Conservation (phyloP, 371 early-diverging fungal species). For the Mycotypha africana region DNA sequence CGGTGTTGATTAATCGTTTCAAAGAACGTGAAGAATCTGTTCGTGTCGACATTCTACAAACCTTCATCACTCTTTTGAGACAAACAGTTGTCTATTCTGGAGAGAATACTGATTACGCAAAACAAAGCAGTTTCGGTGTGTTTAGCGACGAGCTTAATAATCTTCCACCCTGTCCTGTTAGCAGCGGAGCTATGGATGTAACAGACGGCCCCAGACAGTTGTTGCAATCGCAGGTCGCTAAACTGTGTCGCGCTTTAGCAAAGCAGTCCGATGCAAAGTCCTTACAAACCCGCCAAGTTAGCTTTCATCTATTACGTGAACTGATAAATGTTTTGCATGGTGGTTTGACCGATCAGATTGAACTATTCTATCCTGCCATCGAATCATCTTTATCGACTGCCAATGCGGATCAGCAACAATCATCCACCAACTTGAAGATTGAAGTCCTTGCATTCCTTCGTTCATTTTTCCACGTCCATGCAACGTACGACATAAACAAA, state of each 20-base stretch:
- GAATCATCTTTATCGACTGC: conserved; percentile 55
- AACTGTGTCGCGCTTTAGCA: conserved; percentile 57
- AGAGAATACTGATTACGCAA: background rate
- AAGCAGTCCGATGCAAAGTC: conserved; percentile 74
- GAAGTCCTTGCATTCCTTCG: conserved; percentile 75
- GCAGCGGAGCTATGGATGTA: background rate
- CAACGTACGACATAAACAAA: conserved; percentile 50
- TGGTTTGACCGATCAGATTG: conserved; percentile 60
- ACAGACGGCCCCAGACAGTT: conserved; percentile 41
- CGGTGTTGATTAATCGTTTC: conserved; percentile 74
- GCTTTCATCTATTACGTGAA: conserved; percentile 71
- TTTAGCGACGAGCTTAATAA: conserved; percentile 39
- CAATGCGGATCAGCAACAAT: conserved; percentile 47
- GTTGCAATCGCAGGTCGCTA: conserved; percentile 54
- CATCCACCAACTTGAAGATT: conserved; percentile 80
- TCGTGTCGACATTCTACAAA: conserved; percentile 75
- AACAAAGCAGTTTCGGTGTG: conserved; percentile 62
- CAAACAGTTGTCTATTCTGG: conserved; percentile 63
- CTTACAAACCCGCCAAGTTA: conserved; percentile 67
- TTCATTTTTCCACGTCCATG: conserved; percentile 59
- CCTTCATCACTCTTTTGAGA: conserved; percentile 68
- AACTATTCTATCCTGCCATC: conserved; percentile 69
- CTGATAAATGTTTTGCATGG: conserved; percentile 68
- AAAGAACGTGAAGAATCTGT: conserved; percentile 92
- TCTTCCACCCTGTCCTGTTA: background rate